Conservation (phyloP, 208 protist species). For the Wallacemonas collosoma region DNA sequence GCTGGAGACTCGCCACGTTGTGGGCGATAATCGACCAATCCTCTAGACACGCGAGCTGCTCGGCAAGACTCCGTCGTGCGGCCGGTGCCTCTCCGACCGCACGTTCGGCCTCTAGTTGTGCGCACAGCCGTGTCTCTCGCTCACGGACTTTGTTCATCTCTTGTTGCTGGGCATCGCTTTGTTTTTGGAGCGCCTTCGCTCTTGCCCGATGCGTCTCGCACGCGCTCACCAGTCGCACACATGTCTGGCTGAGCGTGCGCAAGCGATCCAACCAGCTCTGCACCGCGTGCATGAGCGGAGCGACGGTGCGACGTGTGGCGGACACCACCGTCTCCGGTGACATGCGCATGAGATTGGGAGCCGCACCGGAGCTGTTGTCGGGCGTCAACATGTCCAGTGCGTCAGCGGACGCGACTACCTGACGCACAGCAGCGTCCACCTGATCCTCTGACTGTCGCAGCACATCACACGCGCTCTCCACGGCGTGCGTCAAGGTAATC, state of each 20-base stretch:
- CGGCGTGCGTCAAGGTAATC: neutral
- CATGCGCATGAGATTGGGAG: neutral
- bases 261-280: neutral
- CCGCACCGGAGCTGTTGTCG: neutral
- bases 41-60: slow-evolving; percentile 46
- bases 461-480: neutral
- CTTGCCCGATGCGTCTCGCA: neutral
- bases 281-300: neutral
- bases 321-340: neutral
- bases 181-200: neutral
- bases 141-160: slow-evolving; percentile 9
- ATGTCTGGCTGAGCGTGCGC: neutral
- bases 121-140: slow-evolving; percentile 19
- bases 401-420: neutral
- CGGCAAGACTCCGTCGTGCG: slow-evolving; percentile 25
- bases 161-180: slow-evolving; percentile 13
- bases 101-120: slow-evolving; percentile 14
- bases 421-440: slow-evolving; percentile 6
- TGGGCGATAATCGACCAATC: slow-evolving; percentile 55
- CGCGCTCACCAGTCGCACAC: neutral
- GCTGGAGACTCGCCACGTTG: slow-evolving; percentile 28
- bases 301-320: neutral
- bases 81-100: slow-evolving; percentile 15
- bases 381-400: neutral
- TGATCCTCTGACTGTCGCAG: neutral